Base-by-base conservation (phyloP, 2,329 filamentous ascomycete species). In the Parastagonospora avenae region DNA sequence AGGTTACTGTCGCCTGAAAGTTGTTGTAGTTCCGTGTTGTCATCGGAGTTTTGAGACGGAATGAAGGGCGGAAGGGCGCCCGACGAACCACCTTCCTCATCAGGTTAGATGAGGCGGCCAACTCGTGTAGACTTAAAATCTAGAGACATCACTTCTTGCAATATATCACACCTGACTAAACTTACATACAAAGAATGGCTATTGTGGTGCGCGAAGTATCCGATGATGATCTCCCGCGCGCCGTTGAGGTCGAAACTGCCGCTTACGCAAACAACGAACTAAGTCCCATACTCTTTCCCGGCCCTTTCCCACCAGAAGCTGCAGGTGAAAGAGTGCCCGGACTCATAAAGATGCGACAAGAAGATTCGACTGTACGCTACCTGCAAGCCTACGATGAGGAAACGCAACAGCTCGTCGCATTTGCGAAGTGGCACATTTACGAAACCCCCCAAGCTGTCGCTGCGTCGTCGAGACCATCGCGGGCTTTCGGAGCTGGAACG, bases 381-480 rank as follows among this genome's bases (percentile, higher is more conserved):
- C 29, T 67, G 4, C 62, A 71, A 46, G 64, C 57, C 29, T 56
- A 66, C 14, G 64, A 72, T 35, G 56, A 61, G 40, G 59, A 58
- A 4, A 59, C 58, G 1, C 52, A 52, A 7, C 55, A 66, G n/a
- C 60, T 67, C 44, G 58, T 68, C 4, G 66, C 66, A 1, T 66
- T 64, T 30, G 57, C 67, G 1, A 68, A 71, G 41, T 72, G 66
- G 66, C 53, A 65, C 37, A 35, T 73, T 9, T 67, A 65, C 49
- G 47, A 59, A 8, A 64, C 64, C 0, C 28, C 60, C 4, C 54
- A 62, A 15, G 48, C 51, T 0, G 57, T 52, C 1, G 47, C 50
- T 1, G 42, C 45, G 8, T 52, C 64, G 2, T 48, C 52, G 8
- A 40, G 45, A 8, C 52, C 55, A 4, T n/a, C 62, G 28, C 45